These are phyloP conservation scores for Trichoderma citrinoviride DNA, from an alignment of 2,329 filamentous ascomycete species.

Conservation along the genomic window DNA sequence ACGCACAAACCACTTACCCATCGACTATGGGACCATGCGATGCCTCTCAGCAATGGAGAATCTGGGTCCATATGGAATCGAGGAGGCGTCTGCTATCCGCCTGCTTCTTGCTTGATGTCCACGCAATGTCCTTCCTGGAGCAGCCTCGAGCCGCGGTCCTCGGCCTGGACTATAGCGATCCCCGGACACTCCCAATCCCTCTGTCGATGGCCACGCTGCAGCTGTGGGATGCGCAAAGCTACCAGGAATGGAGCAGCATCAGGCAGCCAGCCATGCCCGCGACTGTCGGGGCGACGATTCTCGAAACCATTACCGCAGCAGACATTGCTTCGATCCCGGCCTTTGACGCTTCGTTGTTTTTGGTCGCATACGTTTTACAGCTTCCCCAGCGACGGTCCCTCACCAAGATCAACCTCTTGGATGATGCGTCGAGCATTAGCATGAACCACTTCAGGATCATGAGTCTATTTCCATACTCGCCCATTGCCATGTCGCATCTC, in stretches of 20 bases:
- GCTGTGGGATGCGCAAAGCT: slow-evolving; percentile 50
- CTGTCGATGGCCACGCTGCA: slow-evolving; percentile 43
- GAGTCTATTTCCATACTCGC: slow-evolving; percentile 45
- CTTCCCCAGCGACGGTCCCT: slow-evolving; percentile 37
- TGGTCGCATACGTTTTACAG: slow-evolving; percentile 39
- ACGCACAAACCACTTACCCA: slow-evolving; percentile 32
- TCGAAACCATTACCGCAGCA: slow-evolving; percentile 38
- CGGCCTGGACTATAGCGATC: slow-evolving; percentile 39
- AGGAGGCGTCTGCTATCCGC: slow-evolving; percentile 53
- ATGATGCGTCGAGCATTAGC: slow-evolving; percentile 28
- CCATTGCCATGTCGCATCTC: slow-evolving; percentile 52
- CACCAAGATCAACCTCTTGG: slow-evolving; percentile 30
- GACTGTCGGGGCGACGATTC: slow-evolving; percentile 31
- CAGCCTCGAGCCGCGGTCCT: slow-evolving; percentile 39
- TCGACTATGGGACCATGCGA: slow-evolving; percentile 27
- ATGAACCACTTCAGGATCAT: slow-evolving; percentile 33
- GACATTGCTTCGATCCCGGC: slow-evolving; percentile 35
- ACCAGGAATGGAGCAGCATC: slow-evolving; percentile 46
- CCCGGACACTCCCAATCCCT: slow-evolving; percentile 43
- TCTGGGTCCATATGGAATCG: slow-evolving; percentile 54
- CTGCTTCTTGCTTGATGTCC: slow-evolving; percentile 57
- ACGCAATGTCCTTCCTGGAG: slow-evolving; percentile 55
- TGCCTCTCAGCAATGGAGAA: slow-evolving; percentile 44
- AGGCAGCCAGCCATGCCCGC: slow-evolving; percentile 28
- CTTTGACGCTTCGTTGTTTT: slow-evolving; percentile 43